Percentiles rank a stretch among this genome's conserved stretches.
Evolutionary conservation across 805 yeast genomes (phyloP).

Genomic region (Zygotorulaspora sp.): DNA sequence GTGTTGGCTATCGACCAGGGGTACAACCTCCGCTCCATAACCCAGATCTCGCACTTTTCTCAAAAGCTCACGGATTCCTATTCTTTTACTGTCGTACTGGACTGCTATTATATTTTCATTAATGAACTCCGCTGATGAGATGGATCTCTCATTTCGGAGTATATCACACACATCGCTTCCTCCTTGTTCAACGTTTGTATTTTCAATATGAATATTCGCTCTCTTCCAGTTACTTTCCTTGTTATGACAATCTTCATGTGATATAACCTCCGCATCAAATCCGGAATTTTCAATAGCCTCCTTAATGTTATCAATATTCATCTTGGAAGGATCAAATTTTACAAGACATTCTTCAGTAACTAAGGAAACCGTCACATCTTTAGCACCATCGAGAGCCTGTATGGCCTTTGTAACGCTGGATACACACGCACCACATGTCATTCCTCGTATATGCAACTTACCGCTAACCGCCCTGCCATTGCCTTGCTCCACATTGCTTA

Average conservation of each 20-base stretch:
- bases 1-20: conserved; percentile 51
- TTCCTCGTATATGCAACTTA: conserved; percentile 48
- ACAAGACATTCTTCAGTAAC: conserved; percentile 70
- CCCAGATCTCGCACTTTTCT: conserved; percentile 48
- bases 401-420: conserved; percentile 59
- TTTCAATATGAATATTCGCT: conserved; percentile 53
- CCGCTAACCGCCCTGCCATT: conserved; percentile 5
- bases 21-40: conserved; percentile 47
- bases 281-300: conserved; percentile 73
- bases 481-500: conserved; percentile 4
- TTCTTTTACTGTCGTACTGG: conserved; percentile 43
- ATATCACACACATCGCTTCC: conserved; percentile 1
- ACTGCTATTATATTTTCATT: conserved; percentile 29
- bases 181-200: conserved; percentile 41
- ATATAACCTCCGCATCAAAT: conserved; percentile 47
- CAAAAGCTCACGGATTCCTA: conserved; percentile 65
- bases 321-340: conserved; percentile 39
- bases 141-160: conserved; percentile 3
- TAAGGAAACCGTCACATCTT: conserved; percentile 58
- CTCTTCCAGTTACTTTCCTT: conserved; percentile 8
- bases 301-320: conserved; percentile 36
- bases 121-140: conserved; percentile 6
- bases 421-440: conserved; percentile 90
- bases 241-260: conserved; percentile 3
- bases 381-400: conserved; percentile 47